Conservation (phyloP, 1,139 yeast genomes). For the Eremothecium cymbalariae region DNA sequence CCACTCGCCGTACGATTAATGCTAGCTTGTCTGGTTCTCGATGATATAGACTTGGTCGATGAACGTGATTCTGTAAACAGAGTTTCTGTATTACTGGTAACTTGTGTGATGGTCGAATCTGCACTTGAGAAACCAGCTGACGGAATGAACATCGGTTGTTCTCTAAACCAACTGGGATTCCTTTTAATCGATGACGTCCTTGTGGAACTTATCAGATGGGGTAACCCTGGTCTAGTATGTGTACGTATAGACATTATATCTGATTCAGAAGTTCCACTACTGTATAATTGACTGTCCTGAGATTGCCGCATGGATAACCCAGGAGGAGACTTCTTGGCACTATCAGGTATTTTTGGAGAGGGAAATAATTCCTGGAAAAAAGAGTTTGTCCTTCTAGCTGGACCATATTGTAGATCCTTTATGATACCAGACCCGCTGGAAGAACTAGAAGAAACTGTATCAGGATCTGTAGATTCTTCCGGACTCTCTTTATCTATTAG, state of each 20-base stretch:
- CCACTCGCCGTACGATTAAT: neutral
- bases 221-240: neutral
- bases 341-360: neutral
- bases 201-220: neutral
- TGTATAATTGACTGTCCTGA: neutral
- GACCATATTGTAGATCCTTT: neutral
- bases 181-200: neutral
- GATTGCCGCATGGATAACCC: neutral
- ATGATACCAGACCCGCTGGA: conserved; percentile 1
- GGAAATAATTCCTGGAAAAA: conserved; percentile 1
- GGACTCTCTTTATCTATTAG: too few species aligned
- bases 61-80: neutral
- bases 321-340: neutral
- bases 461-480: conserved; percentile 5
- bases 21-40: neutral
- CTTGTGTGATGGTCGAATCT: neutral
- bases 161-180: neutral
- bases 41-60: neutral
- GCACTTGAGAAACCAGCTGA: neutral
- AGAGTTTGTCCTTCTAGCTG: neutral
- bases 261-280: neutral
- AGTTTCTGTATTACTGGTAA: neutral
- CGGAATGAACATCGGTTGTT: neutral
- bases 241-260: neutral
- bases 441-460: neutral